Evolutionary conservation across 306 rosid species (phyloP).

Genomic region (Pueraria montana): DNA sequence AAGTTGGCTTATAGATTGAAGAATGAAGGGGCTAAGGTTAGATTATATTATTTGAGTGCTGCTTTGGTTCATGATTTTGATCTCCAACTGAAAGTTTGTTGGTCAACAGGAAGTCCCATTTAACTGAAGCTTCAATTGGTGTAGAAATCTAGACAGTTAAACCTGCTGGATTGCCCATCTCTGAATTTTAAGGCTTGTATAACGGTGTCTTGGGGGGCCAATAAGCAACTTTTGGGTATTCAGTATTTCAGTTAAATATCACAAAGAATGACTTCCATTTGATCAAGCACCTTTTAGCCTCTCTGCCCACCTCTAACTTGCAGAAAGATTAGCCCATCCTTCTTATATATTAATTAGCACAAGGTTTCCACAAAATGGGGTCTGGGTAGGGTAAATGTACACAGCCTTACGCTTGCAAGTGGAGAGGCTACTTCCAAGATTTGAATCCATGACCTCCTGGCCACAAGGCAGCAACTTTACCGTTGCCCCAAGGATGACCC

Average conservation of each 20-base stretch:
- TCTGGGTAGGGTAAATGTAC: background rate
- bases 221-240: background rate
- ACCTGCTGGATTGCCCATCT: conserved; percentile 25
- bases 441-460: background rate
- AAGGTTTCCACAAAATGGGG: background rate
- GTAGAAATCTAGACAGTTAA: conserved; percentile 44
- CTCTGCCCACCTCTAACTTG: background rate
- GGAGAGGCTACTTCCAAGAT: background rate
- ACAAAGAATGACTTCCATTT: background rate
- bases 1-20: conserved; percentile 93
- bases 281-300: conserved; percentile 12
- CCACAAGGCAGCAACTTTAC: background rate
- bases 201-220: background rate
- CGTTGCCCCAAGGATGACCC: background rate
- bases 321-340: background rate
- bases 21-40: conserved; percentile 93
- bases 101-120: background rate
- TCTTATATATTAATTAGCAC: background rate
- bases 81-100: conserved; percentile 14
- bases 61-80: conserved; percentile 33
- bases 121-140: conserved; percentile 16
- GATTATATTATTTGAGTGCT: conserved; percentile 44
- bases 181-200: conserved; percentile 29
- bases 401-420: background rate
- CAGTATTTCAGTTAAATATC: background rate